Conservation (phyloP, 1,284 basidiomycete species). For the Malassezia caprae region DNA sequence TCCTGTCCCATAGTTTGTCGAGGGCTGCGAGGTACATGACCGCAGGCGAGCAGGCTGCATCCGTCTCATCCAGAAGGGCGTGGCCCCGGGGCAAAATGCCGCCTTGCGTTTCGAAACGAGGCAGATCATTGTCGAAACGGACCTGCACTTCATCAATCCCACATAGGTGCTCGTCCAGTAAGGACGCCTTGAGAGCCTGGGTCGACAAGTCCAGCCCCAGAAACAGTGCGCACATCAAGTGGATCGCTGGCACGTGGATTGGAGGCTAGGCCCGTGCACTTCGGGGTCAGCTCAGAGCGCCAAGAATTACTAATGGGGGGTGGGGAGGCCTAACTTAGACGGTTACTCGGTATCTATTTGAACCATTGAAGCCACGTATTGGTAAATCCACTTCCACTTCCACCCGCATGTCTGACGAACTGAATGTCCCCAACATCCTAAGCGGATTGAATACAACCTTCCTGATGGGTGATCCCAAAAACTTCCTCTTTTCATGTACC, state of each 20-base stretch:
- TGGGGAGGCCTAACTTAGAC: too few species aligned
- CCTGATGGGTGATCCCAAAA: not conserved
- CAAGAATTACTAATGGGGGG: not conserved
- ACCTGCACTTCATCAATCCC: slow-evolving; percentile 65
- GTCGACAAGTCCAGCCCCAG: slow-evolving; percentile 79
- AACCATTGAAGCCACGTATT: too few species aligned
- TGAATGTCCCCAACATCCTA: too few species aligned
- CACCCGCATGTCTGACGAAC: not conserved
- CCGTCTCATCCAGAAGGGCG: slow-evolving; percentile 46
- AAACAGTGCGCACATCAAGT: slow-evolving; percentile 53
- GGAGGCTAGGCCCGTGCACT: not conserved
- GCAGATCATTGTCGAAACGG: slow-evolving; percentile 69
- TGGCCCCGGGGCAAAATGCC: slow-evolving; percentile 20
- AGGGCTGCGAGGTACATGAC: slow-evolving; percentile 74
- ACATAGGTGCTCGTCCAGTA: slow-evolving; percentile 57
- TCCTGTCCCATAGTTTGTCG: slow-evolving; percentile 64
- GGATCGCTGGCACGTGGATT: not conserved
- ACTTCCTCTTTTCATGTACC: not conserved
- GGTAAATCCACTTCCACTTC: too few species aligned
- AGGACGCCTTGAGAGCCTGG: slow-evolving; percentile 64
- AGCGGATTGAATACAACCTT: not conserved
- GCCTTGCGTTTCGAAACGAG: slow-evolving; percentile 61
- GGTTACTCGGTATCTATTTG: too few species aligned
- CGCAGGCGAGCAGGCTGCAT: slow-evolving; percentile 67
- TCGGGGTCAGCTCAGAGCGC: too few species aligned